Evolutionary conservation across 257 asterid species (phyloP), one percentile per base, ranked within the genome.

Genomic region (Handroanthus guayacan): DNA sequence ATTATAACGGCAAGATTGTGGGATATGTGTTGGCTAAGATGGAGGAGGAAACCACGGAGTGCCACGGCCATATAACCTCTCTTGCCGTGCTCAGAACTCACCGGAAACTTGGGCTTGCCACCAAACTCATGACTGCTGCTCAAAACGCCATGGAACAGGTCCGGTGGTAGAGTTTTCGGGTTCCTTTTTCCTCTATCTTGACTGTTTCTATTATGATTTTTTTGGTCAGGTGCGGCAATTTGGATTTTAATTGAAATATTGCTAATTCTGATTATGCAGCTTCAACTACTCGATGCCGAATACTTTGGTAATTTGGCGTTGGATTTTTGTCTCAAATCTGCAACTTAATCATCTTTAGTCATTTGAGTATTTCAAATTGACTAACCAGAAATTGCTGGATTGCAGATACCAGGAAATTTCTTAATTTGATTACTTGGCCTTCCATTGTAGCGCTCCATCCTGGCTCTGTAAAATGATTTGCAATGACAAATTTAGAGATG

Each of bases 91-190:
- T 95, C 43, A 74, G 99, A 76, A 95, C 99, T 69, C 99, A 95
- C 80, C 90, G 99, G 47, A 95, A 95, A 80, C 90, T 95, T 65
- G 99, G 99, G 71, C 72, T 93, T 48, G 98, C 98, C 54, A 95
- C 99, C 71, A 95, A 95, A 69, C 98, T 95, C 87, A 95, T 93
- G 99, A 95, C 97, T 56, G 97, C 99, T 64, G 99, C 98, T 48
- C 99, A 95, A 72, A 93, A 88, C 81, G 99, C 97, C 80, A 95
- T 93, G 99, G 98, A 93, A 71, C 98, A 91, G 94, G 99, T 84
- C 47, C 3, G 38, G 9, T 72, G 47, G 12, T n/a, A 41, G 18
- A 55, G 1, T 67, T 75, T 51, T 63, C 55, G 39, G 16, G 3
- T 71, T 60, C 34, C 25, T 71, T 65, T 67, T 9, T 52, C 3